phyloP scores from a whole-genome alignment of 2,329 filamentous ascomycete species.

The Monilinia polystroma region DNA sequence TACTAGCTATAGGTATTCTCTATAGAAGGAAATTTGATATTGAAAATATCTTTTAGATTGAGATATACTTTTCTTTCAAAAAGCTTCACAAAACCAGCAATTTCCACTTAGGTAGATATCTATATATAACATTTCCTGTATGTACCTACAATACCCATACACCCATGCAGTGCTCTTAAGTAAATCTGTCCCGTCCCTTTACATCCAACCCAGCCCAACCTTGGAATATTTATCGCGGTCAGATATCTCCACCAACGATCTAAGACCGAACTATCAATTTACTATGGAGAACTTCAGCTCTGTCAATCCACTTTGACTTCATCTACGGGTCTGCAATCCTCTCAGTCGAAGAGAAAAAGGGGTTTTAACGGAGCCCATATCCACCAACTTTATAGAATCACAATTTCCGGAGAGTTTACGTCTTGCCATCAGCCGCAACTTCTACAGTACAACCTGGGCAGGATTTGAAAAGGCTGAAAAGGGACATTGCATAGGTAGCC shows the following conservation, averaged over 20 bases:
- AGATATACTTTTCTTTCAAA: too few relatives aligned
- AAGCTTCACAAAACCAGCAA: background rate
- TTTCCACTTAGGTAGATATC: background rate
- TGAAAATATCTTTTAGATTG: background rate
- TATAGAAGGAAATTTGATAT: background rate
- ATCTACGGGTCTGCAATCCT: background rate
- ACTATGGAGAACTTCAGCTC: constrained; percentile 12
- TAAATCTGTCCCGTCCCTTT: background rate
- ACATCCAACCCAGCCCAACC: background rate
- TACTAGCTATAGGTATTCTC: too few relatives aligned
- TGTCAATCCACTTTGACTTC: constrained; percentile 4
- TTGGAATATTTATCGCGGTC: constrained; percentile 9
- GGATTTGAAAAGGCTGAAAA: constrained; percentile 2
- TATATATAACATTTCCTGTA: background rate
- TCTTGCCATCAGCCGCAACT: constrained; percentile 8
- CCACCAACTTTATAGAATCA: background rate
- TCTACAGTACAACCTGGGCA: background rate
- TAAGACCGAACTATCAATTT: constrained; percentile 12
- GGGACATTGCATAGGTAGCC: too few relatives aligned
- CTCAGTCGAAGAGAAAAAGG: constrained; percentile 9
- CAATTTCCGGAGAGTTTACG: background rate
- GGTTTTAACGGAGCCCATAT: constrained; percentile 6
- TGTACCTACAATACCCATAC: too few relatives aligned
- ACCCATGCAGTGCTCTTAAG: background rate
- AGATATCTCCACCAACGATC: constrained; percentile 15